Conservation (phyloP, 169 alveolate genomes). For the Cyclospora cayetanensis region DNA sequence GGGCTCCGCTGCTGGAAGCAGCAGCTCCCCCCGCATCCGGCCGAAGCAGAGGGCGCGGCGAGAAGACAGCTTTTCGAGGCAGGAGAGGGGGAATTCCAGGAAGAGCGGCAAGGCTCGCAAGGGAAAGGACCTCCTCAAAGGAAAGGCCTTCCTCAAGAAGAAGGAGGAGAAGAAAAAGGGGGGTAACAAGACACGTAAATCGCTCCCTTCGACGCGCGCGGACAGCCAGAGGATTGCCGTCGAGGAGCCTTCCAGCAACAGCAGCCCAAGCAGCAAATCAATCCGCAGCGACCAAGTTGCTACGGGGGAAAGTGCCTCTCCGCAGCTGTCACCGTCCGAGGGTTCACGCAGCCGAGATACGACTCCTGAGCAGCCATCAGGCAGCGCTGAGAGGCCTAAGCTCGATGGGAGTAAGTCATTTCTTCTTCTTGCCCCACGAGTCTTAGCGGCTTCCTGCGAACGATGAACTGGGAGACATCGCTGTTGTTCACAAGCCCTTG, state of each 20-base stretch:
- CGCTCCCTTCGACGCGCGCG: not conserved
- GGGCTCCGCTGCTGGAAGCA: not conserved
- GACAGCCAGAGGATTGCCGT: not conserved
- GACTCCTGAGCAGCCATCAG: not conserved
- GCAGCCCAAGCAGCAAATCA: not conserved
- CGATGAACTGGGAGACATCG: too few species aligned
- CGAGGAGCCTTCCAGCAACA: not conserved
- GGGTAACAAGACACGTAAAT: not conserved
- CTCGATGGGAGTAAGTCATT: not conserved
- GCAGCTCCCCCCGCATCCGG: not conserved
- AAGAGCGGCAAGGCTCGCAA: not conserved
- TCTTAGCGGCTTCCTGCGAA: too few species aligned
- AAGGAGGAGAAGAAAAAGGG: not conserved
- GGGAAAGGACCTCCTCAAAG: not conserved
- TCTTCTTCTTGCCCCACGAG: too few species aligned
- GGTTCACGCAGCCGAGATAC: not conserved
- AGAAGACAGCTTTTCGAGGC: not conserved
- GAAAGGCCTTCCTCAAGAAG: not conserved
- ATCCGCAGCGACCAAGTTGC: not conserved
- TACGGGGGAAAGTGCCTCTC: not conserved
- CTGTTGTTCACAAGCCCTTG: too few species aligned
- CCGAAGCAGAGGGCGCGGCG: not conserved
- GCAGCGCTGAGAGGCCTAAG: not conserved
- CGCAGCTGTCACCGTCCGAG: not conserved
- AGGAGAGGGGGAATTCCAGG: too few species aligned